Conservation (phyloP, 2,329 filamentous ascomycete species). For the Blastomyces parvus region DNA sequence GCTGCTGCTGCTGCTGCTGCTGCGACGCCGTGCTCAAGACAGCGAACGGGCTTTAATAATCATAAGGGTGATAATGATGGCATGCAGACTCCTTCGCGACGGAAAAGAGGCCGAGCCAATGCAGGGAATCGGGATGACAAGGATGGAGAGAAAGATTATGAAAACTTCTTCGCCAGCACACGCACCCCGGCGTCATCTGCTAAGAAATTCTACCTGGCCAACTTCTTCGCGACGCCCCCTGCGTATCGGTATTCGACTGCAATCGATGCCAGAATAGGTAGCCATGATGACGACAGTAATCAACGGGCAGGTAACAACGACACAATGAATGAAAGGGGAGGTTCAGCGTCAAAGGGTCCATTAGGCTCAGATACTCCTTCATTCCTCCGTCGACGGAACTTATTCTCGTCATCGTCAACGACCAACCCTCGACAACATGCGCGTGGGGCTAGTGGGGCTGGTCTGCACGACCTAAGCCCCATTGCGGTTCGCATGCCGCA, state of each 20-base stretch:
- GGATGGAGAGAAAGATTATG: neutral
- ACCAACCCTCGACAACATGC: slow-evolving; percentile 13
- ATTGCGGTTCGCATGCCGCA: slow-evolving; percentile 29
- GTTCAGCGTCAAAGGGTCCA: slow-evolving; percentile 14
- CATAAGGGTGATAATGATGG: neutral
- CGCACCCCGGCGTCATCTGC: slow-evolving; percentile 36
- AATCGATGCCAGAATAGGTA: slow-evolving; percentile 27
- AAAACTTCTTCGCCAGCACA: slow-evolving; percentile 6
- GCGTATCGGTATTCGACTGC: slow-evolving; percentile 35
- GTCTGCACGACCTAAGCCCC: slow-evolving; percentile 24
- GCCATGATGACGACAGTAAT: slow-evolving; percentile 8
- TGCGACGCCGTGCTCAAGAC: slow-evolving; percentile 18
- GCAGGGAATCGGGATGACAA: neutral
- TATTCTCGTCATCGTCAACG: slow-evolving; percentile 20
- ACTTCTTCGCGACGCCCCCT: slow-evolving; percentile 39
- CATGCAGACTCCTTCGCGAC: neutral
- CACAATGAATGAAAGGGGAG: neutral
- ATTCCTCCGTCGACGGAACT: slow-evolving; percentile 32
- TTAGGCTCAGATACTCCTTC: slow-evolving; percentile 30
- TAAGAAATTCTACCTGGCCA: slow-evolving; percentile 37
- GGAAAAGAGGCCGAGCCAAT: neutral
- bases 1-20: slow-evolving; percentile 16
- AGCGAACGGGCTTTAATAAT: neutral
- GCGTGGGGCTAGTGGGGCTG: slow-evolving; percentile 14
- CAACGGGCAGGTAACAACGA: neutral